Evolutionary conservation across 352 stramenopile species (phyloP), one percentile per base, ranked within the genome.

Genomic region (Saprolegnia parasitica): DNA sequence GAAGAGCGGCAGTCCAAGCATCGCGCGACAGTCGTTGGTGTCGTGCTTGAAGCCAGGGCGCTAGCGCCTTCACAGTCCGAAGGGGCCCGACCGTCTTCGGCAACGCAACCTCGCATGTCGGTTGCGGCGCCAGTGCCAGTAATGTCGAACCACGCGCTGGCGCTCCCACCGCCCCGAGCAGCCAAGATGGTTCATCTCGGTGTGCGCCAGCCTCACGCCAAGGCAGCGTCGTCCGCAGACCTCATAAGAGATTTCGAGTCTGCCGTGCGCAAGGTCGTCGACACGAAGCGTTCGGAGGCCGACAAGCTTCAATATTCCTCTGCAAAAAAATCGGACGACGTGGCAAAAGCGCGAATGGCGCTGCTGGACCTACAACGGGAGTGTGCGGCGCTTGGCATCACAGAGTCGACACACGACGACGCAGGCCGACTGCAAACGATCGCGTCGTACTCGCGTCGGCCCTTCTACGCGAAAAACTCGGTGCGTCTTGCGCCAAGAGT

Each of bases 391-490:
- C 76, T 93, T 0, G 84, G 84, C 1, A 68, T 70, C 26, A 47
- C 45, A 23, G 49, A 65, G 35, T 35, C 24, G 11, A 46, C 23
- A n/a, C 35, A 24, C 15, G 78, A 90, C 52, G 18, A 26, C 10
- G 68, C 73, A 0, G 79, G 80, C 3, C 81, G 83, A 0, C 65
- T 92, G 24, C 77, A 95, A 71, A 79, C 84, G 18, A 90, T 95
- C 29, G 73, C 75, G 4, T 89, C 85, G 15, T 87, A 93, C 50
- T 93, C 84, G 16, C 76, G 86, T 16, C 80, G 86, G 3, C 86
- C 84, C 0, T 75, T 95, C 66, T 93, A 95, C 73, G 85, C 86
- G 11, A 95, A 95, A 67, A 81, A 89, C 72, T 89, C 83, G 16
- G 63, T 70, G 1, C 21, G 62, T 66, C 18, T 0, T 57, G 16